phyloP scores from a whole-genome alignment of 495 filamentous ascomycete species.

The Talaromyces adpressus region DNA sequence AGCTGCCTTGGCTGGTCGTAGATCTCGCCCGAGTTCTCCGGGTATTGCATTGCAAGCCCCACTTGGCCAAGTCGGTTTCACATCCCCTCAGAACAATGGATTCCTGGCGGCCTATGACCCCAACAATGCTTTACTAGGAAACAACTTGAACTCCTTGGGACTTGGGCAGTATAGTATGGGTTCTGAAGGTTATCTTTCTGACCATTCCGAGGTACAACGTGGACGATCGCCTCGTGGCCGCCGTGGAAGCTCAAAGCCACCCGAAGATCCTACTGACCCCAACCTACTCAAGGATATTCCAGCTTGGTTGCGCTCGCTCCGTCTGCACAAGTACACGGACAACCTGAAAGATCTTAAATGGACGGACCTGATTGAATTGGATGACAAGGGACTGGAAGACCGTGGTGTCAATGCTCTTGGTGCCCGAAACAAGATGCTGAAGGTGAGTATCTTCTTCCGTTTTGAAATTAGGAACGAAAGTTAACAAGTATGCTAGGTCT shows the following conservation, averaged over 20 bases:
- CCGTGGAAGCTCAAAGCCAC: slow-evolving; percentile 91
- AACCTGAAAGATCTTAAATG: slow-evolving; percentile 96
- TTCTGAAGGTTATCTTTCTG: slow-evolving; percentile 85
- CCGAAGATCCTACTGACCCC: slow-evolving; percentile 93
- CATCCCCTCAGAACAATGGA: slow-evolving; percentile 90
- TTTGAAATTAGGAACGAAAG: background rate
- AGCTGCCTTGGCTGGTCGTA: slow-evolving; percentile 65
- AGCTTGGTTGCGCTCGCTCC: slow-evolving; percentile 87
- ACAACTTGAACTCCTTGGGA: slow-evolving; percentile 61
- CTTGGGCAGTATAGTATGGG: slow-evolving; percentile 68
- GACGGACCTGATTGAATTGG: slow-evolving; percentile 86
- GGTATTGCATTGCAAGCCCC: slow-evolving; percentile 75
- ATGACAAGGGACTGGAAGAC: slow-evolving; percentile 89
- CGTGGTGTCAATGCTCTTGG: slow-evolving; percentile 93
- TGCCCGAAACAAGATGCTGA: slow-evolving; percentile 95
- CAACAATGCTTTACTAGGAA: slow-evolving; percentile 63
- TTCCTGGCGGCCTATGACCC: slow-evolving; percentile 87
- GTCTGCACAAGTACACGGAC: slow-evolving; percentile 97
- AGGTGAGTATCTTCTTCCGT: slow-evolving; percentile 48
- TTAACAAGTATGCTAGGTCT: slow-evolving; percentile 52
- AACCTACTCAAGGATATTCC: slow-evolving; percentile 91
- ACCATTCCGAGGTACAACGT: slow-evolving; percentile 83
- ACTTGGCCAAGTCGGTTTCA: slow-evolving; percentile 65
- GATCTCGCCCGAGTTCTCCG: slow-evolving; percentile 90
- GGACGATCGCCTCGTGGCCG: slow-evolving; percentile 90